These are phyloP conservation scores for Tetraselmis striata DNA, from an alignment of 139 green algal species.

Conservation along the genomic window DNA sequence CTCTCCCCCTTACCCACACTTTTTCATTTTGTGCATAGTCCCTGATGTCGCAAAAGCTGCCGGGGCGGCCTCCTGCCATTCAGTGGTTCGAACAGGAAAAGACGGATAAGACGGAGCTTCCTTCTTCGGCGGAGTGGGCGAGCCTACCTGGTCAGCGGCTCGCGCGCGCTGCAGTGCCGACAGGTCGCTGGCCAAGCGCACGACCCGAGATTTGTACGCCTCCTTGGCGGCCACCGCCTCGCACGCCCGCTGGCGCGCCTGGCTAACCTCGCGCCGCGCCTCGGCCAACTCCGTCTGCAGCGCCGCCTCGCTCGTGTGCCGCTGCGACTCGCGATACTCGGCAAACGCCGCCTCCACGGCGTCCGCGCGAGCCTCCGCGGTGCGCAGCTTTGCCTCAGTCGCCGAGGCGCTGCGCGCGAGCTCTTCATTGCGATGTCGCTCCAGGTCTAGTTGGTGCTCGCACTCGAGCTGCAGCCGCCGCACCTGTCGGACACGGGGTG, in stretches of 20 bases:
- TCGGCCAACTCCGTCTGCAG: slow-evolving; percentile 17
- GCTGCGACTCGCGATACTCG: slow-evolving; percentile 8
- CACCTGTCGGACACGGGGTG: no score
- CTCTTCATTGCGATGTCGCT: slow-evolving; percentile 39
- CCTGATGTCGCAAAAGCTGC: no score
- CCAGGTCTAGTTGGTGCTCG: slow-evolving; percentile 63
- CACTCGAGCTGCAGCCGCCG: slow-evolving; percentile 43
- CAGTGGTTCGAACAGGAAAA: no score
- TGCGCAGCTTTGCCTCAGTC: slow-evolving; percentile 34
- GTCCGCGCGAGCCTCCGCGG: slow-evolving; percentile 31
- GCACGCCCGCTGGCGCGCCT: not conserved
- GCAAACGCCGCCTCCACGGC: slow-evolving; percentile 38
- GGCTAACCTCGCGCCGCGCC: not conserved
- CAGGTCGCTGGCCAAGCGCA: not conserved
- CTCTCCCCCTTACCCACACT: no score
- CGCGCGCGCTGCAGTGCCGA: not conserved
- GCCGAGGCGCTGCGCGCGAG: slow-evolving; percentile 30
- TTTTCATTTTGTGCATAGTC: no score
- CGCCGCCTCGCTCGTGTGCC: slow-evolving; percentile 16
- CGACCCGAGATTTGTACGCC: not conserved
- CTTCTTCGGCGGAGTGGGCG: no score
- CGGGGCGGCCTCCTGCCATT: no score
- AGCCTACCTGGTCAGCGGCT: not conserved
- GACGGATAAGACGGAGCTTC: no score
- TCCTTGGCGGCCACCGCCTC: not conserved